Evolutionary conservation across 1,284 basidiomycete species (phyloP).

Genomic region (Ganoderma resinaceum): DNA sequence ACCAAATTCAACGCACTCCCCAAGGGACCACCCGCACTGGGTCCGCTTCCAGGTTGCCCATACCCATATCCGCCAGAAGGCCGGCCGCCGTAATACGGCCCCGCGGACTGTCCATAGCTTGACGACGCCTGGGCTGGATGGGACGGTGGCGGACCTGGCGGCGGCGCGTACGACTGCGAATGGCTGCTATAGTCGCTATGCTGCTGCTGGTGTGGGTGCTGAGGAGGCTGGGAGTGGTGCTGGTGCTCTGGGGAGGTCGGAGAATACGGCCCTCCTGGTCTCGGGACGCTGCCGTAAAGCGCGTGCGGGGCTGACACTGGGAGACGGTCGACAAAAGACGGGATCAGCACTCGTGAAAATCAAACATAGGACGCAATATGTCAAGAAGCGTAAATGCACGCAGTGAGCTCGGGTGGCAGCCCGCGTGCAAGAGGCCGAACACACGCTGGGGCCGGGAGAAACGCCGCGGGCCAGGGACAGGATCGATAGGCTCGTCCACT

Average conservation of each 20-base stretch:
- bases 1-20: conserved; percentile 29
- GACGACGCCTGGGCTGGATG: conserved; percentile 14
- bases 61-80: neutral
- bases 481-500: neutral
- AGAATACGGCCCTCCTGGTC: conserved; percentile 15
- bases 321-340: neutral
- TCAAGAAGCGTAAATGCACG: neutral
- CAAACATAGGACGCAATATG: conserved; percentile 1
- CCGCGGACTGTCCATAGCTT: neutral
- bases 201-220: neutral
- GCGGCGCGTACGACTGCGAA: conserved; percentile 9
- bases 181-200: neutral
- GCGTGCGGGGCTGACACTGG: conserved; percentile 13
- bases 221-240: neutral
- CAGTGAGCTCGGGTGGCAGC: neutral
- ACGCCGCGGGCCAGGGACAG: neutral
- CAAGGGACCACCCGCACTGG: conserved; percentile 29
- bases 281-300: conserved; percentile 28
- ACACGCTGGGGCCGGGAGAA: neutral
- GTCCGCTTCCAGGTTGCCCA: neutral
- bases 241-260: conserved; percentile 17
- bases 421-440: neutral
- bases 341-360: neutral
- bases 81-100: neutral
- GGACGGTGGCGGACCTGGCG: conserved; percentile 19